Conservation (phyloP, 352 stramenopile species). For the Globisporangium takayamanum region DNA sequence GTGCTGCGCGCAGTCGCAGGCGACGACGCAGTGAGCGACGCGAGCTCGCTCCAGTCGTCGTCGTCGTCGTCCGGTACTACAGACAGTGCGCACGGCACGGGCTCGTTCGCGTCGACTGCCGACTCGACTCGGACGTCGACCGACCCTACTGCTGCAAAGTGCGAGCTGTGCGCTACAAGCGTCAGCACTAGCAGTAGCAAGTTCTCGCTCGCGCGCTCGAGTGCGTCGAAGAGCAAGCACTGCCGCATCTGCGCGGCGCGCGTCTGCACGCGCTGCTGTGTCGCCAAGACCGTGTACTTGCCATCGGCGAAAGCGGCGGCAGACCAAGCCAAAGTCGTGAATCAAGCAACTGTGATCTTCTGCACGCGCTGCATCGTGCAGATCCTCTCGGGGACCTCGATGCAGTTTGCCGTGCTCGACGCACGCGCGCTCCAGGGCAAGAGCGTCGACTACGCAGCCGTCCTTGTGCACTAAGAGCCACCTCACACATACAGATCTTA, state of each 20-base stretch:
- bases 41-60: neutral
- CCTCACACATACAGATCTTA: neutral
- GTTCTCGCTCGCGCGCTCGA: neutral
- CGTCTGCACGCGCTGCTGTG: conserved; percentile 4
- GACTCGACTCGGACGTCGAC: neutral
- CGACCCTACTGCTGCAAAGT: neutral
- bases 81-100: neutral
- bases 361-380: conserved; percentile 25
- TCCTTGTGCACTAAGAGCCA: neutral
- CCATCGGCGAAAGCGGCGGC: neutral
- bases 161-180: neutral
- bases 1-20: conserved; percentile 1
- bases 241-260: conserved; percentile 1
- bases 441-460: conserved; percentile 12
- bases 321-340: conserved; percentile 3
- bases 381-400: conserved; percentile 1
- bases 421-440: neutral
- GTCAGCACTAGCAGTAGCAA: neutral
- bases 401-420: conserved; percentile 15
- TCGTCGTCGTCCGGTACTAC: neutral
- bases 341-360: conserved; percentile 15
- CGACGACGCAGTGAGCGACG: neutral
- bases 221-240: neutral
- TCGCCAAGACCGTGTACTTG: conserved; percentile 14
- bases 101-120: neutral